Conservation (phyloP, 345 rosid genomes). For the Raphanus raphanistrum region DNA sequence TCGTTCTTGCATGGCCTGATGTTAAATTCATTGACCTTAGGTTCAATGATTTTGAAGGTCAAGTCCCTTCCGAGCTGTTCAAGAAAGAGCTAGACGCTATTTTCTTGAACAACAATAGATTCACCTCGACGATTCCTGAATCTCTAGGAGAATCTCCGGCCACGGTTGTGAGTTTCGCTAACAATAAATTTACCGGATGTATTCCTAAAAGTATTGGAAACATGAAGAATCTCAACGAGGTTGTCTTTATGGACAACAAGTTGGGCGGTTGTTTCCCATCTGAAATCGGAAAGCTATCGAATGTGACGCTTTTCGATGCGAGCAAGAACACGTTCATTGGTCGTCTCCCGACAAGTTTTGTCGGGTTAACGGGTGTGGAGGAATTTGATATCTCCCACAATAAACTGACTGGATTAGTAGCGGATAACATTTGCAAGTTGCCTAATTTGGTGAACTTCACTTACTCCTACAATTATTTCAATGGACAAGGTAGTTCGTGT, state of each 20-base stretch:
- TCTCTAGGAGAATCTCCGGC: constrained; percentile 62
- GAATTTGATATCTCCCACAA: constrained; percentile 53
- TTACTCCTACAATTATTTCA: constrained; percentile 62
- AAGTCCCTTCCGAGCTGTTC: constrained; percentile 59
- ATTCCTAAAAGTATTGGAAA: constrained; percentile 66
- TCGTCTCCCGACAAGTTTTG: constrained; percentile 44
- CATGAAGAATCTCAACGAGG: constrained; percentile 72
- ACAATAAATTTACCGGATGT: constrained; percentile 71
- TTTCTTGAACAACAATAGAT: constrained; percentile 78
- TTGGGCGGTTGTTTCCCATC: constrained; percentile 79
- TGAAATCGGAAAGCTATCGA: constrained; percentile 55
- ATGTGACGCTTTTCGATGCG: constrained; percentile 60
- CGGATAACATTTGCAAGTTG: constrained; percentile 55
- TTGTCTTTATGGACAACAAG: constrained; percentile 50
- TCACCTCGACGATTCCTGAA: constrained; percentile 63
- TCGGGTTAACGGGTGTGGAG: constrained; percentile 43
- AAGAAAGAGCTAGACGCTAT: constrained; percentile 57
- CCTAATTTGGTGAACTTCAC: constrained; percentile 59
- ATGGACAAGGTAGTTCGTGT: constrained; percentile 52
- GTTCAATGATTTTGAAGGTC: constrained; percentile 78
- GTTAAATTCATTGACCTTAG: constrained; percentile 65
- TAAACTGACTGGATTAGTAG: constrained; percentile 60
- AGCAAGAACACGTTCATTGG: constrained; percentile 59
- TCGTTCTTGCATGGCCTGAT: constrained; percentile 53
- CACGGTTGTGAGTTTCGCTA: constrained; percentile 67